Percentiles rank a stretch among this genome's conserved stretches.
phyloP scores from a whole-genome alignment of 106 monocot genomes.

The Alisma plantagoaquatica region DNA sequence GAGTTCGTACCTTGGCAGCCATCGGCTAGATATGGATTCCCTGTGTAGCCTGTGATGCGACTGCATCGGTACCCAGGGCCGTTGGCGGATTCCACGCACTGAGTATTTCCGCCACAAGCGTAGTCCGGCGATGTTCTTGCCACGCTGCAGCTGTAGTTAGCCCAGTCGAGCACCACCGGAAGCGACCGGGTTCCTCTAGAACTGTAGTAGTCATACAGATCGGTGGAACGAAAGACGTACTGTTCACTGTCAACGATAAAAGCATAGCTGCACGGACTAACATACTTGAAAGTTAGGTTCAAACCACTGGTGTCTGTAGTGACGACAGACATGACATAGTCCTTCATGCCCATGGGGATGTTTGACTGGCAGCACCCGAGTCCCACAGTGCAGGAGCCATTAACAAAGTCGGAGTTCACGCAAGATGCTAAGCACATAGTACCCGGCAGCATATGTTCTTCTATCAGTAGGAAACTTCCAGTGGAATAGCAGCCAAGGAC shows the following conservation, averaged over 20 bases:
- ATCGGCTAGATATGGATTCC: background rate
- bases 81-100: background rate
- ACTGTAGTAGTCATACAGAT: background rate
- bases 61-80: background rate
- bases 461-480: conserved; percentile 7
- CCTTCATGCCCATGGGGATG: conserved; percentile 6
- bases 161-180: conserved; percentile 5
- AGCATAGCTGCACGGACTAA: conserved; percentile 16
- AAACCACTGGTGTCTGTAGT: background rate
- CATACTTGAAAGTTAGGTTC: background rate
- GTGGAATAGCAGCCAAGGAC: conserved; percentile 39
- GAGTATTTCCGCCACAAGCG: background rate
- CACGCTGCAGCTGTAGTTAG: background rate
- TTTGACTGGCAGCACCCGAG: conserved; percentile 13
- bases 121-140: background rate
- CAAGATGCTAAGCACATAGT: conserved; percentile 5
- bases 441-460: too few relatives aligned
- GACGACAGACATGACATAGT: background rate
- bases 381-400: conserved; percentile 7
- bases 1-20: background rate
- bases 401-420: background rate
- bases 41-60: background rate
- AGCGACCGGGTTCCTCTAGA: background rate
- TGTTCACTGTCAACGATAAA: conserved; percentile 3
- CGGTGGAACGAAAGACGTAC: background rate